Evolutionary conservation across 495 filamentous ascomycete genomes (phyloP).

Genomic region (Choiromyces venosus): DNA sequence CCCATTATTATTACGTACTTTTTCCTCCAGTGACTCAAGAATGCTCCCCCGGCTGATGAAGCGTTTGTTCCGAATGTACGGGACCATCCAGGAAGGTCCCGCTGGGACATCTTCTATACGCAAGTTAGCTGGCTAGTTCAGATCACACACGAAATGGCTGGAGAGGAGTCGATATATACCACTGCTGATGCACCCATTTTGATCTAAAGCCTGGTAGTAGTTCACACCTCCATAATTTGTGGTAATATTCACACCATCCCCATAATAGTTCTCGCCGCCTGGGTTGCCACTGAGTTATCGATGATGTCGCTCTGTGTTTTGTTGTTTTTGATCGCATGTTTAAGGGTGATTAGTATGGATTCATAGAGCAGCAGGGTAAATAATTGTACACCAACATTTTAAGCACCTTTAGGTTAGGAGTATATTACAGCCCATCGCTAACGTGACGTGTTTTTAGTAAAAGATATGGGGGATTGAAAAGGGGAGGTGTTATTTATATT

Average conservation of each 20-base stretch:
- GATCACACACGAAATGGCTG: not conserved
- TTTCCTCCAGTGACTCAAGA: constrained; percentile 10
- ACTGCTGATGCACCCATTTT: not conserved
- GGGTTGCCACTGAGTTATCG: not conserved
- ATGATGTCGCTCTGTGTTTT: not conserved
- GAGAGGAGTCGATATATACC: not conserved
- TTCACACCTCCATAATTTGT: not conserved
- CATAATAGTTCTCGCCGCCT: not conserved
- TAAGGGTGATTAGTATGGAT: not conserved
- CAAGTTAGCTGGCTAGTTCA: not conserved
- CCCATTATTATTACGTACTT: not conserved
- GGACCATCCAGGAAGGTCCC: constrained; percentile 10
- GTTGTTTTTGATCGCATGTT: not conserved
- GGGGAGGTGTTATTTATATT: no score
- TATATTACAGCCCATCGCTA: no score
- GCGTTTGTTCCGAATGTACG: constrained; percentile 10
- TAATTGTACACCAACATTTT: not conserved
- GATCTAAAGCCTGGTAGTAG: not conserved
- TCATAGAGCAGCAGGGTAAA: not conserved
- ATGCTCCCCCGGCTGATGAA: constrained; percentile 11
- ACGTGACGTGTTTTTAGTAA: no score
- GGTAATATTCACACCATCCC: not conserved
- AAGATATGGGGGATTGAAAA: no score
- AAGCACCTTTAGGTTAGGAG: not conserved
- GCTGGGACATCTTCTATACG: not conserved